Base-by-base conservation (phyloP, 1,284 basidiomycete species). In the Puccinia hordei region DNA sequence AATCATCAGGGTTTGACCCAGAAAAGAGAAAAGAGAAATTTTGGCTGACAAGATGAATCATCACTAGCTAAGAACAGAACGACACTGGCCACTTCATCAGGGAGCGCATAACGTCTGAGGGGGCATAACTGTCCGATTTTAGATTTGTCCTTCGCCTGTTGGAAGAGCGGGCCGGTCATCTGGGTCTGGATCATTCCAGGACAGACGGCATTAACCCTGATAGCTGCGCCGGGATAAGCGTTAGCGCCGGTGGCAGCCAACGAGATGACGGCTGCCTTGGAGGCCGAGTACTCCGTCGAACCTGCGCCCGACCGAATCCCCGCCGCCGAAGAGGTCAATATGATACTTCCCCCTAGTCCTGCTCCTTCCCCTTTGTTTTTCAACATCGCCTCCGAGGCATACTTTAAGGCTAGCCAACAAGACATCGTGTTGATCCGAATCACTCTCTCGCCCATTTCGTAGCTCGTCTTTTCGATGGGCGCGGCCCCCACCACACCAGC, bases 101-200 rank as follows among this genome's bases (percentile, higher is more conserved):
- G 81, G 4, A 84, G 81, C 35, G 83, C 84, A 82, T 84, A 85
- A 57, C 84, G 81, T 19, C 83, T 82, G 15, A 83, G 82, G 0
- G 84, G 83, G 69, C 85, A 85, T 15, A 85, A 73, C 81, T 85
- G 84, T 1, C 84, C 84, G 66, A 85, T 84, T 5, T 83, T 84
- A 4, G 83, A 83, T 30, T 84, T 81, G 73, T 82, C 82, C n/a
- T 83, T 81, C 0, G 84, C 84, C 81, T 82, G 82, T 41, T 84
- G 83, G 63, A 85, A 85, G 12, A 82, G 81, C 12, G 83, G 82
- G 51, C 82, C 68, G 2, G 84, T 85, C 84, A 85, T 85, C 1
- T 84, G 84, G 2, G 84, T 85, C 71, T 81, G 63, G n/a, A 66
- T 55, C 41, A 68, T 24, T 33, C 73, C 49, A 57, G 68, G 73